These are phyloP conservation scores for Macrophomina pseudophaseolina DNA, from an alignment of 2,329 filamentous ascomycete genomes.

Conservation along the genomic window DNA sequence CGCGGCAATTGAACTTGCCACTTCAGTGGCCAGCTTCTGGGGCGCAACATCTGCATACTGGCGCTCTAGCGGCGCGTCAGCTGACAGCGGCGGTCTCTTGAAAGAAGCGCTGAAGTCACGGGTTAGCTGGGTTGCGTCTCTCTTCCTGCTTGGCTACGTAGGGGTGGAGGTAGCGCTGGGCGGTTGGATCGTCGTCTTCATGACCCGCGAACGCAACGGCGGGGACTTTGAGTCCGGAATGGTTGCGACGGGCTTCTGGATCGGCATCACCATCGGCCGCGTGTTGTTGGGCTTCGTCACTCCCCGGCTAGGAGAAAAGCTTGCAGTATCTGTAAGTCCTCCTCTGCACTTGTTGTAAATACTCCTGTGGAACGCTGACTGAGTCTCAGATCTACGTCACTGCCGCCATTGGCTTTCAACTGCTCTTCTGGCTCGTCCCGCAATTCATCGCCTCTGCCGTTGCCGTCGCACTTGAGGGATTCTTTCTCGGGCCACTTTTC, in stretches of 20 bases:
- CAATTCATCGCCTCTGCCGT: conserved; percentile 30
- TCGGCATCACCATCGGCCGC: conserved; percentile 30
- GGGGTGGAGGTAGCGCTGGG: conserved; percentile 77
- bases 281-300: conserved; percentile 31
- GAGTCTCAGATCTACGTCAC: conserved; percentile 17
- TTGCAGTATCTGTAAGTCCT: conserved; percentile 27
- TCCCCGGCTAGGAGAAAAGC: conserved; percentile 29
- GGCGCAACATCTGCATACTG: conserved; percentile 63
- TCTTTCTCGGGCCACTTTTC: conserved; percentile 32
- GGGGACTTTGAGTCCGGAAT: conserved; percentile 29
- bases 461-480: conserved; percentile 29
- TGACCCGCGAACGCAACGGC: conserved; percentile 72
- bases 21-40: conserved; percentile 66
- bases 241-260: conserved; percentile 31
- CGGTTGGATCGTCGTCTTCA: conserved; percentile 85
- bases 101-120: conserved; percentile 56
- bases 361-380: no score
- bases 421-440: conserved; percentile 32
- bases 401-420: conserved; percentile 29
- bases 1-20: conserved; percentile 60
- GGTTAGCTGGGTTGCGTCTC: conserved; percentile 71
- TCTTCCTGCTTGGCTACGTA: conserved; percentile 79
- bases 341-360: no score
- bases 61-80: conserved; percentile 48
- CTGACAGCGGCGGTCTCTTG: conserved; percentile 53